A percentile compares a stretch with the other conserved stretches of the same genome.
phyloP scores from a whole-genome alignment of 73 alveolate genomes.

The Tetrahymena elliotti region DNA sequence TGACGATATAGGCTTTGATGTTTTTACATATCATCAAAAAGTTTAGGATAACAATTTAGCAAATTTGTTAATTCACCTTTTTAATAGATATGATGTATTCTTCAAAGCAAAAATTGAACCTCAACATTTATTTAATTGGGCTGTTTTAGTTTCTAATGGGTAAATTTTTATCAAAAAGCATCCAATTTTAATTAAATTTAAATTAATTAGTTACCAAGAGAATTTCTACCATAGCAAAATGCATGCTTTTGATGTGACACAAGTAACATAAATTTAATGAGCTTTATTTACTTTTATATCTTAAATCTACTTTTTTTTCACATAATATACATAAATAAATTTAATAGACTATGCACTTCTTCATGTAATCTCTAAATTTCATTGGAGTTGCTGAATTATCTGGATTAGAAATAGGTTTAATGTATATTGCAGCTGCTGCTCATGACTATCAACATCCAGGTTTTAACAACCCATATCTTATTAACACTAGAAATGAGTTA shows the following conservation, averaged over 20 bases:
- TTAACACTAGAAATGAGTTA: slow-evolving; percentile 34
- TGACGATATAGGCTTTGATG: not conserved
- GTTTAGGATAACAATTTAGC: not conserved
- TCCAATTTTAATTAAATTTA: not conserved
- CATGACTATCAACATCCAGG: slow-evolving; percentile 79
- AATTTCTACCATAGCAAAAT: slow-evolving; percentile 54
- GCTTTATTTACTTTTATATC: not conserved
- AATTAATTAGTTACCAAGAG: not conserved
- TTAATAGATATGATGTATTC: not conserved
- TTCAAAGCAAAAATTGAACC: not conserved
- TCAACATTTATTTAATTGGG: not conserved
- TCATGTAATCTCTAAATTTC: slow-evolving; percentile 54
- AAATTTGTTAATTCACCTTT: not conserved
- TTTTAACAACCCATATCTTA: slow-evolving; percentile 43
- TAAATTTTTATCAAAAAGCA: not conserved
- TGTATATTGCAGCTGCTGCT: slow-evolving; percentile 55
- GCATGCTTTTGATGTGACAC: slow-evolving; percentile 76
- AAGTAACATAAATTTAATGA: not conserved
- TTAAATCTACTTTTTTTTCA: too few relatives aligned
- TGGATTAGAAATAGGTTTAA: slow-evolving; percentile 44
- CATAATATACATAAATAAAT: too few relatives aligned
- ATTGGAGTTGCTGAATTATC: slow-evolving; percentile 49
- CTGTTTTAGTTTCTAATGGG: not conserved
- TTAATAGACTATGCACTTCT: slow-evolving; percentile 44
- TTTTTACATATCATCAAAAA: not conserved